A percentile compares a stretch with the other conserved stretches of the same genome.
These are phyloP conservation scores for Phialemonium atrogriseum DNA, from an alignment of 2,329 filamentous ascomycete species.

Conservation along the genomic window DNA sequence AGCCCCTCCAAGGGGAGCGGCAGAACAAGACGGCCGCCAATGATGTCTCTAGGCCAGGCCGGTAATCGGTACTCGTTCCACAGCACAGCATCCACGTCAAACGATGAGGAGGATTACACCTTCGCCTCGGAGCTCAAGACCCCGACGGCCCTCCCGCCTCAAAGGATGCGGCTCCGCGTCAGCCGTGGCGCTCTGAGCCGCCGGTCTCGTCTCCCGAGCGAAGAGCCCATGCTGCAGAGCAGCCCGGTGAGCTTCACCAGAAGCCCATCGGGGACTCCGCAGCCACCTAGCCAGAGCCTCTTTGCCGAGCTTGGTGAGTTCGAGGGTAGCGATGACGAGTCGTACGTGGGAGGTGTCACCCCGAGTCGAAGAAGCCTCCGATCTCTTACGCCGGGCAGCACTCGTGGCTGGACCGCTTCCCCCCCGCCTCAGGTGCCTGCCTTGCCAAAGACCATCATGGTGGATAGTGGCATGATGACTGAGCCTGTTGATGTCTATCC, in stretches of 20 bases:
- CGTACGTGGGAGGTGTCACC: conserved; percentile 42
- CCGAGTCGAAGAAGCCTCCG: conserved; percentile 42
- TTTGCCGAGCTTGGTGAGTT: conserved; percentile 86
- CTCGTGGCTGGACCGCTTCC: conserved; percentile 30
- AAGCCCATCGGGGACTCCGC: conserved; percentile 39
- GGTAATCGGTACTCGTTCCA: conserved; percentile 62
- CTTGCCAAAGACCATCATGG: conserved; percentile 45
- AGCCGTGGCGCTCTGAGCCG: conserved; percentile 53
- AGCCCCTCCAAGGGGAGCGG: conserved; percentile 37
- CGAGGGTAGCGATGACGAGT: conserved; percentile 66
- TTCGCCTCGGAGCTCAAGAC: conserved; percentile 47
- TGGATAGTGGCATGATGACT: conserved; percentile 54
- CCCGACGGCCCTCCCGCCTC: conserved; percentile 51
- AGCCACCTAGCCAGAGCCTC: conserved; percentile 61
- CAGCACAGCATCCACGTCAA: conserved; percentile 84
- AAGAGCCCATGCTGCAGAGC: conserved; percentile 48
- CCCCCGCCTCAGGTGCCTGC: conserved; percentile 40
- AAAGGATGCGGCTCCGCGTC: conserved; percentile 65
- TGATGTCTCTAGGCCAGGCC: conserved; percentile 33
- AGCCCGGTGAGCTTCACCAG: conserved; percentile 49
- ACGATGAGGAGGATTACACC: conserved; percentile 62
- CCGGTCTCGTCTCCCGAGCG: conserved; percentile 52
- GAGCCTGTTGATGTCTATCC: conserved; percentile 39
- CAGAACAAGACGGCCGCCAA: conserved; percentile 32
- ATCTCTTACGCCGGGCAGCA: conserved; percentile 40